These are phyloP conservation scores for Vigna trinervia DNA, from an alignment of 306 rosid species.

Conservation along the genomic window DNA sequence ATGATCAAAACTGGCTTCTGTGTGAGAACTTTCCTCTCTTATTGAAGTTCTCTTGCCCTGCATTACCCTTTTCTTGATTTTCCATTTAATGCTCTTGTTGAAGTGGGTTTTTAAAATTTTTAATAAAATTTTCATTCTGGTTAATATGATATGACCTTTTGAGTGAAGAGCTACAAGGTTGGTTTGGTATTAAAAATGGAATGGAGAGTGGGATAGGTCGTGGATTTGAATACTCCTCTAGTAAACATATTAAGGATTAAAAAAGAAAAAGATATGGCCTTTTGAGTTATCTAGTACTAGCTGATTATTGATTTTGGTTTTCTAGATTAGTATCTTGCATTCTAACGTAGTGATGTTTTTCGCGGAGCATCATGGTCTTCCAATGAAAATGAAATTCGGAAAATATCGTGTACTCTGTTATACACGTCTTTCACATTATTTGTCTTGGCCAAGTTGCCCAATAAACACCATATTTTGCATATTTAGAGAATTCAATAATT, in stretches of 20 bases:
- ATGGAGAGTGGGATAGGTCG: no score
- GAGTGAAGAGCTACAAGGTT: not conserved
- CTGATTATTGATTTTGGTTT: conserved; percentile 9
- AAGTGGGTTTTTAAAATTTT: not conserved
- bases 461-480: not conserved
- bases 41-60: conserved; percentile 1
- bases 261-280: not conserved
- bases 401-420: not conserved
- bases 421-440: not conserved
- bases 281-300: not conserved
- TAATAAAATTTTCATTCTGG: not conserved
- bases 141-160: not conserved
- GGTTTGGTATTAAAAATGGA: no score
- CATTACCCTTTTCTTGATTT: conserved; percentile 26
- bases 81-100: conserved; percentile 30
- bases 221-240: no score
- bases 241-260: no score
- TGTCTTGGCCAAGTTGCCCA: conserved; percentile 18
- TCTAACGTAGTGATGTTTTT: not conserved
- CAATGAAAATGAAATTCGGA: not conserved
- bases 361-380: not conserved
- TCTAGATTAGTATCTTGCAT: conserved; percentile 5
- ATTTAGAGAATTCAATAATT: not conserved
- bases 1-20: conserved; percentile 95
- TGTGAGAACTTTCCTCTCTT: conserved; percentile 69